phyloP scores from a whole-genome alignment of 2,329 filamentous ascomycete genomes.

The Nemania diffusa region DNA sequence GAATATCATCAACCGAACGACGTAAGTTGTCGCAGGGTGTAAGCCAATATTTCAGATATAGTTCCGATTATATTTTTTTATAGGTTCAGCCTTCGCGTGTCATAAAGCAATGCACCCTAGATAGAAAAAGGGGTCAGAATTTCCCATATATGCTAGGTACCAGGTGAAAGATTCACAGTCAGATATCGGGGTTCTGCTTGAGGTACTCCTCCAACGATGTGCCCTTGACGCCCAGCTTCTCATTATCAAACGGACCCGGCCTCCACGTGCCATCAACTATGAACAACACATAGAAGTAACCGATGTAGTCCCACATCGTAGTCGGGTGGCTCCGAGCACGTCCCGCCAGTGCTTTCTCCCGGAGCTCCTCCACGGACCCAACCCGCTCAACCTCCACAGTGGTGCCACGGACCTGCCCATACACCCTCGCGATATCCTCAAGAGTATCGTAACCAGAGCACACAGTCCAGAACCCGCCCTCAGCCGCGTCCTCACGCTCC shows the following conservation, averaged over 20 bases:
- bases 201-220: conserved; percentile 37
- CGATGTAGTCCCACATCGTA: conserved; percentile 38
- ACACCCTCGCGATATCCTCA: conserved; percentile 34
- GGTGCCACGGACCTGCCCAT: conserved; percentile 28
- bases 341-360: conserved; percentile 29
- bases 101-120: no score
- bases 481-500: conserved; percentile 28
- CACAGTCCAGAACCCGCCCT: conserved; percentile 38
- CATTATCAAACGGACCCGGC: conserved; percentile 37
- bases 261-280: conserved; percentile 33
- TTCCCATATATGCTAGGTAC: neutral
- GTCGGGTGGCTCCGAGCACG: conserved; percentile 24
- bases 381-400: conserved; percentile 31
- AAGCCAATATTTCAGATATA: no score
- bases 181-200: conserved; percentile 36
- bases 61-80: no score
- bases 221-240: conserved; percentile 35
- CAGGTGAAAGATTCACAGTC: neutral
- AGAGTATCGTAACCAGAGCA: conserved; percentile 34
- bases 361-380: conserved; percentile 35
- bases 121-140: neutral
- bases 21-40: no score
- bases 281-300: conserved; percentile 37
- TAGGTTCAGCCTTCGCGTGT: no score
- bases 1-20: no score